phyloP scores from a whole-genome alignment of 106 monocot species.

The Platanthera guangdongensis region DNA sequence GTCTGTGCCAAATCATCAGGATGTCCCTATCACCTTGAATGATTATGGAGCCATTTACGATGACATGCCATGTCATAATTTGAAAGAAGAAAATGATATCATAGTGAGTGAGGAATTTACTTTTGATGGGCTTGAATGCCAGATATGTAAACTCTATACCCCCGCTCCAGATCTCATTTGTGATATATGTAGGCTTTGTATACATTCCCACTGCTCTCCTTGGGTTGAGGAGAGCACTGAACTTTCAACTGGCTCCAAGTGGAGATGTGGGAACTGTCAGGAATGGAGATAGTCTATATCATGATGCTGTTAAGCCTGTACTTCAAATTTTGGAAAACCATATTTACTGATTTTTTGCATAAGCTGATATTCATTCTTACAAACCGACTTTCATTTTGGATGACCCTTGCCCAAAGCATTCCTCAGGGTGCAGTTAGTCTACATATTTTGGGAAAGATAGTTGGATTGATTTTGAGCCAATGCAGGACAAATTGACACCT shows the following conservation, averaged over 20 bases:
- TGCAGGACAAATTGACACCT: neutral
- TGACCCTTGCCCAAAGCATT: neutral
- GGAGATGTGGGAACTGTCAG: conserved; percentile 69
- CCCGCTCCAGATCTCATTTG: conserved; percentile 47
- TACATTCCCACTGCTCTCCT: conserved; percentile 67
- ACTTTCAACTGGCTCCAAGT: conserved; percentile 8
- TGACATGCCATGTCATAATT: conserved; percentile 2
- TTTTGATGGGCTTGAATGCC: conserved; percentile 22
- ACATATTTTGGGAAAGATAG: neutral
- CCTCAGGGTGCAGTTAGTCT: neutral
- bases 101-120: neutral
- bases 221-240: conserved; percentile 41
- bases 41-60: conserved; percentile 9
- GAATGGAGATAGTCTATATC: conserved; percentile 44
- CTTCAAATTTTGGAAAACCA: neutral
- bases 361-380: neutral
- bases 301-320: neutral
- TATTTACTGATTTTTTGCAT: neutral
- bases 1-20: conserved; percentile 13
- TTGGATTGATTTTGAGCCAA: neutral
- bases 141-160: conserved; percentile 35
- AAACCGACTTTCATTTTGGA: neutral
- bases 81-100: conserved; percentile 2
- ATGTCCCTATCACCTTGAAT: neutral
- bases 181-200: conserved; percentile 37